Conservation (phyloP, 306 rosid species). For the Quercus alba region DNA sequence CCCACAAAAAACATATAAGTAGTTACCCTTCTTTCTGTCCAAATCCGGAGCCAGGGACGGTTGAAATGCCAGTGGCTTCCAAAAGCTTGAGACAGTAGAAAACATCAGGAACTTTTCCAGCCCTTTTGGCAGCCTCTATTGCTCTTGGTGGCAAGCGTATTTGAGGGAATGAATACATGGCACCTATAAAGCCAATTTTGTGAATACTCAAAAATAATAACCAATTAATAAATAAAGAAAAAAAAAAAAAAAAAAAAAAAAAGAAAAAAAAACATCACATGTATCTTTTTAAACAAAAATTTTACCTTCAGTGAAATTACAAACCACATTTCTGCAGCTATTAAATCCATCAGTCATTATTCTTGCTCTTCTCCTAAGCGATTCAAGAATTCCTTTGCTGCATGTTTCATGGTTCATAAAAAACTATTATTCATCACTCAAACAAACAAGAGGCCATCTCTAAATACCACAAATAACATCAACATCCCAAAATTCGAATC, state of each 20-base stretch:
- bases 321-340: conserved; percentile 94
- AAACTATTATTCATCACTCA: conserved; percentile 15
- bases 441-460: neutral
- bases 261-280: neutral
- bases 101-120: conserved; percentile 92
- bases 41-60: conserved; percentile 98
- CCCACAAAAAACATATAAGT: neutral
- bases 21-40: conserved; percentile 98
- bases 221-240: neutral
- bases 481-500: neutral
- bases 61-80: conserved; percentile 98
- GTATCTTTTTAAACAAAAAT: neutral
- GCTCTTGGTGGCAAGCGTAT: conserved; percentile 84
- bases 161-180: conserved; percentile 99
- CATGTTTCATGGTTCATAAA: conserved; percentile 20
- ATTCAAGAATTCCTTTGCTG: conserved; percentile 90
- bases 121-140: conserved; percentile 70
- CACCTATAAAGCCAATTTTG: conserved; percentile 59
- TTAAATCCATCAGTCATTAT: conserved; percentile 98
- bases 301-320: conserved; percentile 98
- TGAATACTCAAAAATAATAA: conserved; percentile 11
- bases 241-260: conserved; percentile 7
- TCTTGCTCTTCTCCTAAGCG: conserved; percentile 90
- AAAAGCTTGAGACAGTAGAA: conserved; percentile 92
- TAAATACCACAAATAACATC: neutral